phyloP scores from a whole-genome alignment of 2,329 filamentous ascomycete species.

The Trichocomaceae sp. region DNA sequence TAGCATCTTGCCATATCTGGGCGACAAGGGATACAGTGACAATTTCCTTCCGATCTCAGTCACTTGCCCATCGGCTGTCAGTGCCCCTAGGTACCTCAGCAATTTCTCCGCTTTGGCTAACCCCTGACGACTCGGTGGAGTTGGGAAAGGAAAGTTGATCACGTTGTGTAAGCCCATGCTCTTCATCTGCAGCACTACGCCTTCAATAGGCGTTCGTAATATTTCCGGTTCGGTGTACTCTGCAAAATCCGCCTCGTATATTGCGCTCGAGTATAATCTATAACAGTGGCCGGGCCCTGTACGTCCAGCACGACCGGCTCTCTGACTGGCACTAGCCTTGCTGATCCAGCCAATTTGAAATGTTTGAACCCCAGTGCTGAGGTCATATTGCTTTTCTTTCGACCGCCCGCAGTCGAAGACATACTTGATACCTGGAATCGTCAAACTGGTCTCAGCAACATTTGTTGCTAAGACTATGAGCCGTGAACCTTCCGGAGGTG shows the following conservation, averaged over 20 bases:
- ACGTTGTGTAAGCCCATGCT: constrained; percentile 87
- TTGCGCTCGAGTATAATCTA: constrained; percentile 84
- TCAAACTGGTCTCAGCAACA: constrained; percentile 93
- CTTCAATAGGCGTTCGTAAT: constrained; percentile 83
- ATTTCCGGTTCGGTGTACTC: constrained; percentile 86
- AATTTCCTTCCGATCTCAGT: constrained; percentile 75
- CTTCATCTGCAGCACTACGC: constrained; percentile 87
- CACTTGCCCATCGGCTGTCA: constrained; percentile 65
- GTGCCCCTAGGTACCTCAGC: constrained; percentile 75
- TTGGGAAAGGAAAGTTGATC: constrained; percentile 93
- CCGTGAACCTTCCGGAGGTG: constrained; percentile 72
- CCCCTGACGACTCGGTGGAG: constrained; percentile 69
- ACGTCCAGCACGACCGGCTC: constrained; percentile 87
- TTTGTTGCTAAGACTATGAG: constrained; percentile 91
- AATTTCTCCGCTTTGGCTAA: constrained; percentile 80
- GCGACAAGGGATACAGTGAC: constrained; percentile 82
- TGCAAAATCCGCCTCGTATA: constrained; percentile 79
- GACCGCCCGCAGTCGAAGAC: constrained; percentile 91
- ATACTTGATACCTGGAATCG: constrained; percentile 89
- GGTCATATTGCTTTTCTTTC: constrained; percentile 86
- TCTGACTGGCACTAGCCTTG: constrained; percentile 89
- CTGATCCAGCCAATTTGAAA: constrained; percentile 96
- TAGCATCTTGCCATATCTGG: constrained; percentile 87
- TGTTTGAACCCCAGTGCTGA: constrained; percentile 84
- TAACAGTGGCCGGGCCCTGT: constrained; percentile 96